Percentiles rank a stretch among this genome's conserved stretches.
These are phyloP conservation scores for Pseudogymnoascus sp. DNA, from an alignment of 2,329 filamentous ascomycete genomes.

Conservation along the genomic window DNA sequence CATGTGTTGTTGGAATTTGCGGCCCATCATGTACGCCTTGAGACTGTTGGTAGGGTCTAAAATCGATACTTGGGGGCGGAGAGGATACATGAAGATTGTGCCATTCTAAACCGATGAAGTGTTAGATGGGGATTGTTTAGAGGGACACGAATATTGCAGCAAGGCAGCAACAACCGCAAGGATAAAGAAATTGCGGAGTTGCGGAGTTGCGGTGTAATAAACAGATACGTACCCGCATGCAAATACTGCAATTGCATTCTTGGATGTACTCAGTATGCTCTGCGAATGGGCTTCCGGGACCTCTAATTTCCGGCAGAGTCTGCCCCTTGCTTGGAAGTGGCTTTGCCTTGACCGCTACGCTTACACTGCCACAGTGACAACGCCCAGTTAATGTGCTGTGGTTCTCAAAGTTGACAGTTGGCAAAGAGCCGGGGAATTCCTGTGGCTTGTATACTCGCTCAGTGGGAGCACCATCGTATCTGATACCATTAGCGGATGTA, in stretches of 20 bases:
- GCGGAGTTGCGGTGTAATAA: background rate
- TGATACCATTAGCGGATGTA: background rate
- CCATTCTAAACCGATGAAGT: background rate
- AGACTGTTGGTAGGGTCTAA: background rate
- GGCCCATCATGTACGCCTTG: background rate
- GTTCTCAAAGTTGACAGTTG: background rate
- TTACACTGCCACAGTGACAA: slow-evolving; percentile 23
- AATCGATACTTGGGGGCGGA: background rate
- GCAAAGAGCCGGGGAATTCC: background rate
- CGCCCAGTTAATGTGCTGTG: slow-evolving; percentile 17
- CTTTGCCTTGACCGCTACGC: slow-evolving; percentile 15
- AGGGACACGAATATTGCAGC: background rate
- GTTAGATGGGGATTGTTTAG: background rate
- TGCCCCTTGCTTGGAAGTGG: slow-evolving; percentile 12
- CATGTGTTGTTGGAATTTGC: background rate
- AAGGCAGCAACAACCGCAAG: background rate
- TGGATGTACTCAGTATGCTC: background rate
- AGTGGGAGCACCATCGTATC: background rate
- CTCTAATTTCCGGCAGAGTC: slow-evolving; percentile 8
- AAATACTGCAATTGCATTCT: slow-evolving; percentile 7
- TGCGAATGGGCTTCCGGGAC: background rate
- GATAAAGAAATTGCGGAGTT: background rate
- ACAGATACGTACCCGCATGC: background rate
- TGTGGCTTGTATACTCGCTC: background rate
- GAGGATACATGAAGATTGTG: background rate